Evolutionary conservation across 139 green algal species (phyloP).

Genomic region (Gonium pectorale): DNA sequence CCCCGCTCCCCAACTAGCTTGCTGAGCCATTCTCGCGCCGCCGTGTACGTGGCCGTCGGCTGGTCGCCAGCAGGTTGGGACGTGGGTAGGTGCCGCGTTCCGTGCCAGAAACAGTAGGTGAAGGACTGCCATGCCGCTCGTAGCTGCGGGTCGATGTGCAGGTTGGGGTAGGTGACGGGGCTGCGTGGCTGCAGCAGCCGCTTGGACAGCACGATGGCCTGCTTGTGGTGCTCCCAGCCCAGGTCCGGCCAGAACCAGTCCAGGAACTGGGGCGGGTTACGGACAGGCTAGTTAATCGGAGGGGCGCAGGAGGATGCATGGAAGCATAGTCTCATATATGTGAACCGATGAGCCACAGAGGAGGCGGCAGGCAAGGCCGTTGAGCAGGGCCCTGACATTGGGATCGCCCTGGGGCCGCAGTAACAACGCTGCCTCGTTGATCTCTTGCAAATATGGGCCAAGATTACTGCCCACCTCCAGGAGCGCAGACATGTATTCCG

Average conservation of each 20-base stretch:
- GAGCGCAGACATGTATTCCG: constrained; percentile 29
- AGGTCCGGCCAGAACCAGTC: constrained; percentile 44
- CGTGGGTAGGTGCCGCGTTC: constrained; percentile 9
- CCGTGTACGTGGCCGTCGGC: neutral
- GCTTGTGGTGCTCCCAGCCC: constrained; percentile 40
- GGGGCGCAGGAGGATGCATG: neutral
- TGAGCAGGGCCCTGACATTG: no score
- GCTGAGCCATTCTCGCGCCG: constrained; percentile 21
- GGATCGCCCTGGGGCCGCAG: no score
- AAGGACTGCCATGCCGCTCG: constrained; percentile 24
- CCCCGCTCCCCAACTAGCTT: constrained; percentile 29
- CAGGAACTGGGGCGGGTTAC: constrained; percentile 10
- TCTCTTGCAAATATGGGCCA: no score
- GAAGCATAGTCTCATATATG: no score
- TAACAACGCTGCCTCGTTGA: no score
- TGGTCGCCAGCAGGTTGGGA: neutral
- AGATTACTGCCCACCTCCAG: constrained; percentile 18
- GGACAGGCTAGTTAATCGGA: neutral
- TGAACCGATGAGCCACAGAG: no score
- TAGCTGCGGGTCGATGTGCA: constrained; percentile 31
- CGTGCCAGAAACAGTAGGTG: constrained; percentile 45
- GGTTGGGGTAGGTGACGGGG: neutral
- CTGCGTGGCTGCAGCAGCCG: constrained; percentile 31
- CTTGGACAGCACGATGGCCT: constrained; percentile 44
- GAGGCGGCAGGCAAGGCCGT: no score